These are phyloP conservation scores for Fusarium domesticum DNA, from an alignment of 2,329 filamentous ascomycete species.

Conservation along the genomic window DNA sequence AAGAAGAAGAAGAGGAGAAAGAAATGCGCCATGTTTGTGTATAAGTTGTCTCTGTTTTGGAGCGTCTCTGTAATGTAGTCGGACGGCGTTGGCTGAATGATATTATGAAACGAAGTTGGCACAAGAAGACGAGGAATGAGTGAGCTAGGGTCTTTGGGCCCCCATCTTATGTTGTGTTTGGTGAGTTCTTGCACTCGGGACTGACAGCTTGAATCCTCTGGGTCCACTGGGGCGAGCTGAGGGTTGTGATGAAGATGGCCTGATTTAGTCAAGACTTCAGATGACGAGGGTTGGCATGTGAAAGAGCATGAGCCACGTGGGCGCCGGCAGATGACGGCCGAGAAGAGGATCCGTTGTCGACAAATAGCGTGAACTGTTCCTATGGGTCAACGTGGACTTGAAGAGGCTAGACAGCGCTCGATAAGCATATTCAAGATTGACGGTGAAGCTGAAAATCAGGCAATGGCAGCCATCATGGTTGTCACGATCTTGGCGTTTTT, in stretches of 20 bases:
- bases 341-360: too few species aligned
- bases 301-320: conserved; percentile 2
- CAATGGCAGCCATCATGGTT: neutral
- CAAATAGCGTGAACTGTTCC: too few species aligned
- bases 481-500: conserved; percentile 2
- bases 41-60: conserved; percentile 11
- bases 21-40: conserved; percentile 3
- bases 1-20: conserved; percentile 20
- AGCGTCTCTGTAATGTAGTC: conserved; percentile 25
- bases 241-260: too few species aligned
- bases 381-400: too few species aligned
- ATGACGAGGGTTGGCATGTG: conserved; percentile 5
- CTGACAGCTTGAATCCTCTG: too few species aligned
- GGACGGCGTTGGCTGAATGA: conserved; percentile 27
- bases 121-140: conserved; percentile 12
- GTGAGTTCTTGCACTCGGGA: too few species aligned
- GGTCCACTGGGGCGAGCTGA: too few species aligned
- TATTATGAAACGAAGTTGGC: conserved; percentile 21
- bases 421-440: too few species aligned
- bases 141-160: too few species aligned
- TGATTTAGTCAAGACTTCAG: conserved; percentile 1
- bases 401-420: too few species aligned
- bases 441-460: neutral
- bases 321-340: conserved; percentile 4
- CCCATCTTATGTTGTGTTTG: conserved; percentile 12